phyloP scores from a whole-genome alignment of 2,329 filamentous ascomycete species.

The Fusarium armeniacum region DNA sequence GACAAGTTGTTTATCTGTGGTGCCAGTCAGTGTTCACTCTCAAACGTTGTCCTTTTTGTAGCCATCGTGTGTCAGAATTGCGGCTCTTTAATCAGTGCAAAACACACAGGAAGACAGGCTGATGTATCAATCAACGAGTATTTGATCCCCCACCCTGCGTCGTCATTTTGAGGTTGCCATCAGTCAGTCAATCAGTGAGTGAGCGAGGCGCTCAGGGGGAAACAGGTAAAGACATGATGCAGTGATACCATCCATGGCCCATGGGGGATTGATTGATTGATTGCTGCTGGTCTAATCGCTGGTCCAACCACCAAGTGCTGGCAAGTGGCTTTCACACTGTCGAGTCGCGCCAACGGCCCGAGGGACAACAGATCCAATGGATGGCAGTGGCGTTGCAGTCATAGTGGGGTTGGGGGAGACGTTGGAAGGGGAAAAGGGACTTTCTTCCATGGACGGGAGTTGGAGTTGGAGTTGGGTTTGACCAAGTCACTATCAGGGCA shows the following conservation, averaged over 20 bases:
- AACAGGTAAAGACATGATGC: constrained; percentile 20
- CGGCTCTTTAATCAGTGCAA: constrained; percentile 32
- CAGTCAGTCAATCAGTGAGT: background rate
- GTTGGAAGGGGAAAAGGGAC: constrained; percentile 37
- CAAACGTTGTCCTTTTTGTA: constrained; percentile 6
- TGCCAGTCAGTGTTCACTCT: constrained; percentile 3
- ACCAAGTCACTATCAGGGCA: constrained; percentile 5
- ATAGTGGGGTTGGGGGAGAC: constrained; percentile 36
- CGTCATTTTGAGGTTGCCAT: constrained; percentile 33
- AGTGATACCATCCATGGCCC: constrained; percentile 45
- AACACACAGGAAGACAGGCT: background rate
- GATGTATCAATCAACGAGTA: background rate
- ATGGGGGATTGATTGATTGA: background rate
- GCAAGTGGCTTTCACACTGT: constrained; percentile 45
- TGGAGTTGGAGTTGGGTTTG: constrained; percentile 9
- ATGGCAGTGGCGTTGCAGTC: constrained; percentile 34
- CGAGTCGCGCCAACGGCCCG: constrained; percentile 49
- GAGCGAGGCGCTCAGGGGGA: constrained; percentile 35
- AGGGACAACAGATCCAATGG: constrained; percentile 36
- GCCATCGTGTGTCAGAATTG: constrained; percentile 36
- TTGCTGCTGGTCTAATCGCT: background rate
- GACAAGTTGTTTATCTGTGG: constrained; percentile 10
- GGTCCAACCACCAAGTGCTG: constrained; percentile 47
- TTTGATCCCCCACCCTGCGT: constrained; percentile 4
- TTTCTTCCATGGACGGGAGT: constrained; percentile 18